Evolutionary conservation across 371 early-diverging fungal genomes (phyloP).

Genomic region (Scutellospora calospora): DNA sequence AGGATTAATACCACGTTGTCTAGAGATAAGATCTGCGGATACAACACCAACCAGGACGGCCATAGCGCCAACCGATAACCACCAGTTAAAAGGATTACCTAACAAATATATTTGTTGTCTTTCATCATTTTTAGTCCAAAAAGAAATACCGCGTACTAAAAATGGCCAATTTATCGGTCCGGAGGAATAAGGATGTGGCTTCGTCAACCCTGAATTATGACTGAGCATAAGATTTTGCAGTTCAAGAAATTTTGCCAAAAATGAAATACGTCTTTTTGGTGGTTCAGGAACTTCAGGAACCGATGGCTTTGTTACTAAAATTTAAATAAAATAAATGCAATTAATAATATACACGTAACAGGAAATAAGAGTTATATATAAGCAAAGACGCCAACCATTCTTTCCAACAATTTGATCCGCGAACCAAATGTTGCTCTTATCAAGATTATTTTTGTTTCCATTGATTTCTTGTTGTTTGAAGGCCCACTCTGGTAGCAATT

Average conservation of each 20-base stretch:
- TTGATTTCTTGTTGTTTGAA: constrained; percentile 94
- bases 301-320: constrained; percentile 46
- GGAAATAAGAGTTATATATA: background rate
- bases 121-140: constrained; percentile 82
- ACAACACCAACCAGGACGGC: constrained; percentile 66
- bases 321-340: constrained; percentile 43
- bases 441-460: constrained; percentile 89
- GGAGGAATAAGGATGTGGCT: constrained; percentile 93
- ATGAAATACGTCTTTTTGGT: constrained; percentile 62
- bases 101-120: constrained; percentile 94
- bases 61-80: constrained; percentile 66
- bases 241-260: constrained; percentile 88
- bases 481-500: constrained; percentile 95
- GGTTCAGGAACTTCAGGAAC: constrained; percentile 52
- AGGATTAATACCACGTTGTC: constrained; percentile 76
- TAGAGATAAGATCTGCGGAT: constrained; percentile 71
- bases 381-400: constrained; percentile 52
- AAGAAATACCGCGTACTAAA: constrained; percentile 89
- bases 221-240: constrained; percentile 90
- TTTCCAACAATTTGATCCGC: constrained; percentile 73
- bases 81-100: constrained; percentile 97
- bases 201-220: constrained; percentile 91
- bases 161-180: constrained; percentile 91
- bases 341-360: background rate
- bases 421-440: constrained; percentile 82